A percentile compares a stretch with the other conserved stretches of the same genome.
phyloP scores from a whole-genome alignment of 192 early-diverging fungal species.

The Glomus cerebriforme region DNA sequence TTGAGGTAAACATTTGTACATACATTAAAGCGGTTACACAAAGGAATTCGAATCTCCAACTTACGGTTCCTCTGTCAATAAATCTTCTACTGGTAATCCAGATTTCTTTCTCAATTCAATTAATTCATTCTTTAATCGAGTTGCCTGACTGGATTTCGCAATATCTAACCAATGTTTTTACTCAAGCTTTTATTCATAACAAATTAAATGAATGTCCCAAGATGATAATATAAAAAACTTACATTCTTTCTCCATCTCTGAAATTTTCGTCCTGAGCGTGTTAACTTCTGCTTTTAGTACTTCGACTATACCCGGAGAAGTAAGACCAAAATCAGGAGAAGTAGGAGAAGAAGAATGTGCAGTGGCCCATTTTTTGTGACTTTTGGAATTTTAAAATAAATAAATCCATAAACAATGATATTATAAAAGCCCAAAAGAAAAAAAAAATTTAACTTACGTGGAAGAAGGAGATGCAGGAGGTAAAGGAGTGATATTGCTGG shows the following conservation, averaged over 20 bases:
- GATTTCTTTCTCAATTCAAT: slow-evolving; percentile 22
- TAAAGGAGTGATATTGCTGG: slow-evolving; percentile 6
- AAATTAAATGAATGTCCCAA: background rate
- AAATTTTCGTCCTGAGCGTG: slow-evolving; percentile 31
- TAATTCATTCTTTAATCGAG: slow-evolving; percentile 19
- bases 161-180: slow-evolving; percentile 8
- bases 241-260: slow-evolving; percentile 47
- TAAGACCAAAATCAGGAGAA: slow-evolving; percentile 6
- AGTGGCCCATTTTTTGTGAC: slow-evolving; percentile 36
- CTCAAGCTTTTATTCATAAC: background rate
- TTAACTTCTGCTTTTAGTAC: slow-evolving; percentile 35
- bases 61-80: slow-evolving; percentile 28
- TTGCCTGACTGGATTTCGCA: slow-evolving; percentile 26
- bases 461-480: slow-evolving; percentile 31
- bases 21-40: background rate
- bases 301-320: slow-evolving; percentile 32
- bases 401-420: background rate
- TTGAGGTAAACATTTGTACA: background rate
- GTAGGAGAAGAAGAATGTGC: slow-evolving; percentile 28
- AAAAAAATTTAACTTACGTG: slow-evolving; percentile 6
- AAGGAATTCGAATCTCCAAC: background rate
- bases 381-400: background rate
- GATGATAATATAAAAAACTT: background rate
- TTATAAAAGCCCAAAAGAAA: background rate
- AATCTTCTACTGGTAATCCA: slow-evolving; percentile 22